Base-by-base conservation (phyloP, 345 rosid species). In the Limnanthes douglasii region DNA sequence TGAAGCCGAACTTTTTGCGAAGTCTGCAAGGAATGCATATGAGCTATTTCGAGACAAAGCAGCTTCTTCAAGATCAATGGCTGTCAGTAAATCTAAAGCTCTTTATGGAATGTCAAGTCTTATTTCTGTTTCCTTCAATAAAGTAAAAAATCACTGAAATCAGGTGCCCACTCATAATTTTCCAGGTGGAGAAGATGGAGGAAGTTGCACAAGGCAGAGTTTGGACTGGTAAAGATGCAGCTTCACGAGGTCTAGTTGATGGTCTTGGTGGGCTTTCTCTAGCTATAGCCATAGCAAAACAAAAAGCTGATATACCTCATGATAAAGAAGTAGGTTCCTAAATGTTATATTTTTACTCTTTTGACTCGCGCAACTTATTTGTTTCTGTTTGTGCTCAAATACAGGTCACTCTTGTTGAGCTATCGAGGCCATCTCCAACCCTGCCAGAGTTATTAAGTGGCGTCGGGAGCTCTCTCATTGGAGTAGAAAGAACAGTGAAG, bases 181-280 rank as follows among this genome's bases (percentile, higher is more conserved):
- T 22, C 13, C 58, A 88, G 95, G 69, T 73, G 28, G 78, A 83
- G 19, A 62, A 72, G 64, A 83, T 88, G 95, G 97, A 88, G 61
- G 79, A 72, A 61, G 68, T 78, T 51, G 95, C 97, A 47, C 97
- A 88, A 58, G 97, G 97, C 15, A 75, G 97, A 72, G 97, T 88
- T 39, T 88, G 97, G 97, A 72, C 93, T 8, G 93, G 97, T 45
- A 71, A 63, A 21, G 95, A 78, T 64, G 97, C 90, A 11, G 73
- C 71, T 57, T 76, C 84, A 18, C 62, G 51, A 36, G 86, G 97
- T 58, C 49, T 88, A 24, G 78, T 78, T 5, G 97, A 88, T 73
- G 90, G 83, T 20, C 61, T 79, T 5, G 90, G 95, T 5, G 97
- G 97, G 29, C 52, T 78, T 41, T 83, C 95, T 45, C 67, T 68